Percentiles rank a stretch among this genome's conserved stretches.
phyloP scores from a whole-genome alignment of 345 rosid species.

The Populus nigra region DNA sequence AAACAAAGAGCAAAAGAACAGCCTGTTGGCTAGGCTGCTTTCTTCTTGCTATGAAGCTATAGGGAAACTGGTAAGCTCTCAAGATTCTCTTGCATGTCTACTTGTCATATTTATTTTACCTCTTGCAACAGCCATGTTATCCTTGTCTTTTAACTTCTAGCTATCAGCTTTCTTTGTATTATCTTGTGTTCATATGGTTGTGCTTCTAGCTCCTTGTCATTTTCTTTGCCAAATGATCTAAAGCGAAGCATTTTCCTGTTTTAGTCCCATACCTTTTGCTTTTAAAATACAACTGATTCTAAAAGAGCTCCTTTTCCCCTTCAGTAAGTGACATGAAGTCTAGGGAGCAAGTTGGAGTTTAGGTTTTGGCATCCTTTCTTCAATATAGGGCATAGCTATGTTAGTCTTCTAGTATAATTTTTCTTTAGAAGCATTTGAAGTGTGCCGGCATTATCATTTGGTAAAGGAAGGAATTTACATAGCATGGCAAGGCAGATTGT shows the following conservation, averaged over 20 bases:
- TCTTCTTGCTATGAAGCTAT: conserved; percentile 83
- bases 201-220: not conserved
- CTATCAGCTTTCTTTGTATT: not conserved
- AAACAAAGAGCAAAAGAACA: conserved; percentile 72
- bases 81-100: conserved; percentile 7
- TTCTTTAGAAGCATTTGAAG: not conserved
- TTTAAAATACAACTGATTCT: not conserved
- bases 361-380: not conserved
- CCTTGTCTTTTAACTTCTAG: not conserved
- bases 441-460: not conserved
- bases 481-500: not conserved
- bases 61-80: conserved; percentile 70
- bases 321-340: not conserved
- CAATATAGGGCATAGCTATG: not conserved
- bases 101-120: conserved; percentile 5
- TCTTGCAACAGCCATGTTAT: not conserved
- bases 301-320: not conserved
- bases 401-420: not conserved
- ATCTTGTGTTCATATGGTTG: not conserved
- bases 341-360: not conserved
- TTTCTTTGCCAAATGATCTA: not conserved
- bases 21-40: conserved; percentile 71
- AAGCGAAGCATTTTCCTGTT: not conserved
- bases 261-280: not conserved
- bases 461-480: not conserved